Base-by-base conservation (phyloP, 2,329 filamentous ascomycete species). In the Sphaerostilbella broomeana region DNA sequence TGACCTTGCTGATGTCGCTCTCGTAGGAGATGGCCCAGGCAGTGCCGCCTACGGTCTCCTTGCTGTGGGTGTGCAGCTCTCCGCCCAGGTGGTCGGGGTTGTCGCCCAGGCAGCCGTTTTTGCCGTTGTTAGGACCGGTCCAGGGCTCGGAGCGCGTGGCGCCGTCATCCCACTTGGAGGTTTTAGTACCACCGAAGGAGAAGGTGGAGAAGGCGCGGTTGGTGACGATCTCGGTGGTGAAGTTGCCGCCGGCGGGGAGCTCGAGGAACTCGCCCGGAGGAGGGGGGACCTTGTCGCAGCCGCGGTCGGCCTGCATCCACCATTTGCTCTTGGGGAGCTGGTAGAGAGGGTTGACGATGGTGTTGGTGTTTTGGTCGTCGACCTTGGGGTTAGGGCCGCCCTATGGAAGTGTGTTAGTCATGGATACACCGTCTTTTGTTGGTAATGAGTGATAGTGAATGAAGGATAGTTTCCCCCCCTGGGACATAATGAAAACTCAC, bases 21-120 rank as follows among this genome's bases (percentile, higher is more conserved):
- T 67, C 51, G 47, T 72, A 72, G 26, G 61, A 65, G 34, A 72
- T 72, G 2, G 68, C 69, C 45, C 61, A 69, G 0, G 67, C 67
- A 5, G 64, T 68, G 2, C 66, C 67, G 4, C 61, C 62, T 6
- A 65, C 57, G 20, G 52, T 62, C 5, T 53, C 55, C 46, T 64
- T 47, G 47, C 65, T 65, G 26, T 62, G 59, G 7, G 65, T 61
- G 43, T 70, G 68, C 58, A 71, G 47, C 5, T 62, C 61, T 8
- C 67, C 68, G 33, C 62, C 63, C 5, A 61, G 57, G n/a, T n/a
- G n/a, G 40, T 39, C 55, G 44, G 24, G 39, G 7, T 43, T 42
- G 27, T 44, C 34, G 17, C 44, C 25, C n/a, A n/a, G n/a, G n/a
- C n/a, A n/a, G n/a, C n/a, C n/a, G n/a, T n/a, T n/a, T n/a, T n/a